Base-by-base conservation (phyloP, 345 rosid genomes). In the Rhizophora apiculata region DNA sequence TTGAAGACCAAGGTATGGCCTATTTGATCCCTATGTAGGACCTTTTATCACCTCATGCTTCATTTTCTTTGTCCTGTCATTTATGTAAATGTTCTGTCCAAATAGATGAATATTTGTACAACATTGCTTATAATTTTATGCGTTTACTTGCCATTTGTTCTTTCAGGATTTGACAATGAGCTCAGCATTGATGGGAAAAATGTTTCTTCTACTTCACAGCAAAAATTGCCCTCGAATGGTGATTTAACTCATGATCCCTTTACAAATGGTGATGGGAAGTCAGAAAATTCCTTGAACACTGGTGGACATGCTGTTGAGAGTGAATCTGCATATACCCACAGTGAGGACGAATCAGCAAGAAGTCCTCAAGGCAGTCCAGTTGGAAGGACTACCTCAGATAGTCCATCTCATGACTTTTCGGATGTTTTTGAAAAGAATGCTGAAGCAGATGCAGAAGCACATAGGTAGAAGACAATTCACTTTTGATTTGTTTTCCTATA, bases 1-100 rank as follows among this genome's bases (percentile, higher is more conserved):
- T 95, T 82, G 96, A 88, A 84, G 99, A 95, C 84, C 96, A 87
- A 86, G 98, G 99, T 88, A 62, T 72, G 56, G 32, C 56, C 24
- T 30, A 26, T 39, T 19, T 34, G 37, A 63, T 60, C 60, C 36
- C 73, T 29, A 36, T 36, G 30, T 30, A 8, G 29, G 59, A 65
- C 60, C 13, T 52, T 53, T 58, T 63, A 55, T 53, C 67, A 46
- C 62, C 53, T 62, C 9, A 22, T 54, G 53, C 21, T 65, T 67
- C 9, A 21, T 69, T 65, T 31, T 8, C 52, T 51, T 54, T 54
- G 62, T 62, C 20, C 55, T 24, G 29, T 62, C 65, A 70, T 6
- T 36, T 31, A n/a, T 56, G 54, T 36, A 29, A 61, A 29, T 55
- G 58, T 8, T 69, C 61, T 51, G 36, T 72, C 60, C 29, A 24